phyloP scores from a whole-genome alignment of 2,329 filamentous ascomycete species.

The Dactylellina parvicollis region DNA sequence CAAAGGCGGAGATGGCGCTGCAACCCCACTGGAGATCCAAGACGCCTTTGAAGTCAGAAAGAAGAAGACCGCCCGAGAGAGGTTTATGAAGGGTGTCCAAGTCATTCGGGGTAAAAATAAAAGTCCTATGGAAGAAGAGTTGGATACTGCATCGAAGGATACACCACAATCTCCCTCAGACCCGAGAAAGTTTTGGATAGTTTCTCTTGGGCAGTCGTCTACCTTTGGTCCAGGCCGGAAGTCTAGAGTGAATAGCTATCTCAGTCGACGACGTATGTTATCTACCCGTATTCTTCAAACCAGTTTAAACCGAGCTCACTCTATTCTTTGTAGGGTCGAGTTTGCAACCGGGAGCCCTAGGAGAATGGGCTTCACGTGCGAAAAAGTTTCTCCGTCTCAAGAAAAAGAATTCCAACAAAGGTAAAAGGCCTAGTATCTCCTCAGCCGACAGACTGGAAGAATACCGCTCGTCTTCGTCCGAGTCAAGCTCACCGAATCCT shows the following conservation, averaged over 20 bases:
- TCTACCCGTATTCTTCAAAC: background rate
- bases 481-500: slow-evolving; percentile 28
- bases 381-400: slow-evolving; percentile 32
- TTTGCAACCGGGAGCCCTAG: slow-evolving; percentile 11
- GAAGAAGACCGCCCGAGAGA: slow-evolving; percentile 17
- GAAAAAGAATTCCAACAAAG: slow-evolving; percentile 10
- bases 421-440: background rate
- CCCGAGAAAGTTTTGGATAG: slow-evolving; percentile 12
- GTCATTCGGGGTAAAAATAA: slow-evolving; percentile 8
- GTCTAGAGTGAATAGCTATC: background rate
- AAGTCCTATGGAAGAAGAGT: background rate
- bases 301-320: background rate
- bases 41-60: slow-evolving; percentile 21
- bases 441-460: background rate
- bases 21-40: slow-evolving; percentile 32
- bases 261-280: background rate
- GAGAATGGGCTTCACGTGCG: slow-evolving; percentile 32
- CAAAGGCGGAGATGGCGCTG: slow-evolving; percentile 16
- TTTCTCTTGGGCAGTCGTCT: slow-evolving; percentile 22
- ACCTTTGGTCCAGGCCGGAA: slow-evolving; percentile 7
- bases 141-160: background rate
- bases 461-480: slow-evolving; percentile 20
- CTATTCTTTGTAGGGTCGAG: slow-evolving; percentile 7
- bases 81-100: slow-evolving; percentile 8
- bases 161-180: background rate